Percentiles rank a stretch among this genome's conserved stretches.
These are phyloP conservation scores for Zelopaecilomyces penicillatus DNA, from an alignment of 2,329 filamentous ascomycete genomes.

Conservation along the genomic window DNA sequence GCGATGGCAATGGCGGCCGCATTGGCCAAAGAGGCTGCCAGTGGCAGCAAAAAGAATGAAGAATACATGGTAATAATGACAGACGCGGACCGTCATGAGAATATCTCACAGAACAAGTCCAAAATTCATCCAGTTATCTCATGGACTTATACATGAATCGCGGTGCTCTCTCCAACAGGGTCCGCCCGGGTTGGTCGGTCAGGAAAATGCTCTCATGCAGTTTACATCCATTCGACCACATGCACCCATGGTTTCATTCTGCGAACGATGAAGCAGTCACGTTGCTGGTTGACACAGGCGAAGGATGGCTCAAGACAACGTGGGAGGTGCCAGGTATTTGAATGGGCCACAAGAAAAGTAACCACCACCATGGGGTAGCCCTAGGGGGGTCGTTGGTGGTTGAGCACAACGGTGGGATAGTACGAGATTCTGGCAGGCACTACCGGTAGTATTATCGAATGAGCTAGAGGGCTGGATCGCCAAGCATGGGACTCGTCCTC, in stretches of 20 bases:
- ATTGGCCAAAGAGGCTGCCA: background rate
- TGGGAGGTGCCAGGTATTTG: constrained; percentile 7
- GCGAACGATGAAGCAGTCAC: constrained; percentile 1
- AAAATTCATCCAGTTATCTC: too few relatives aligned
- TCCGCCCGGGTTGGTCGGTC: too few relatives aligned
- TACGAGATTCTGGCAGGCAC: too few relatives aligned
- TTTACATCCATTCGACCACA: background rate
- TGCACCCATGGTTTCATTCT: constrained; percentile 3
- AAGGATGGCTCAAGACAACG: constrained; percentile 6
- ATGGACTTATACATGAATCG: too few relatives aligned
- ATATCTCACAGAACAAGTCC: background rate
- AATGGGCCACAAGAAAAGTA: constrained; percentile 5
- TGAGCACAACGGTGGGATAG: background rate
- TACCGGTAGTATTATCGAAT: too few relatives aligned
- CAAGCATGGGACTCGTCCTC: too few relatives aligned
- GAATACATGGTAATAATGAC: constrained; percentile 6
- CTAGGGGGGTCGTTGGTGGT: background rate
- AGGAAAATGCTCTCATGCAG: too few relatives aligned
- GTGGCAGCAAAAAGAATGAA: constrained; percentile 1
- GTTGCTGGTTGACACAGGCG: constrained; percentile 6
- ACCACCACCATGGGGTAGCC: background rate
- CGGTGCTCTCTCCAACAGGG: too few relatives aligned
- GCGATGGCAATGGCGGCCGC: constrained; percentile 1
- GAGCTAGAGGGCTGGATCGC: too few relatives aligned
- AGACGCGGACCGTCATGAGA: background rate